Percentiles rank a stretch among this genome's conserved stretches.
phyloP scores from a whole-genome alignment of 495 filamentous ascomycete genomes.

The Pseudoneurospora amorphoporcata region DNA sequence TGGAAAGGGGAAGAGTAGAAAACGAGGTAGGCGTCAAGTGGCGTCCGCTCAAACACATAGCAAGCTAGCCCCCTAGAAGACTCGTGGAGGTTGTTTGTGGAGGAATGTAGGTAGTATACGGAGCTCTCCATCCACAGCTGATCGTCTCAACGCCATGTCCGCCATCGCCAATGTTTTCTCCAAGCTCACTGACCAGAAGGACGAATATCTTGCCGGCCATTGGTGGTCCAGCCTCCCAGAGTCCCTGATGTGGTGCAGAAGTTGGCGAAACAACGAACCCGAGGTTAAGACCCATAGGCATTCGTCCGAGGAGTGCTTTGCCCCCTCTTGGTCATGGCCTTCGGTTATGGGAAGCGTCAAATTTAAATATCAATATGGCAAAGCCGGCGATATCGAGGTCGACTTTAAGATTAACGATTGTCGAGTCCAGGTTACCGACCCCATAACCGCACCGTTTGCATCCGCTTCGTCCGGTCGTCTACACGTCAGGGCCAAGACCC shows the following conservation, averaged over 20 bases:
- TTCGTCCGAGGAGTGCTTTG: neutral
- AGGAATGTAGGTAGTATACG: neutral
- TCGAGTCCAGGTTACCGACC: neutral
- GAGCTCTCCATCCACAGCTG: neutral
- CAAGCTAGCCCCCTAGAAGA: neutral
- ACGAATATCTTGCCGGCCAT: neutral
- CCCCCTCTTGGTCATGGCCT: neutral
- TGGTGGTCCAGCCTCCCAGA: neutral
- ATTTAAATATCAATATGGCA: neutral
- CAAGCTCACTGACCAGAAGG: neutral
- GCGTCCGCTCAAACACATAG: neutral
- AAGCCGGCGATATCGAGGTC: neutral
- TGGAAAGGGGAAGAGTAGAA: neutral
- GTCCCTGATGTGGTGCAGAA: neutral
- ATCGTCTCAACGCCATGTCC: neutral
- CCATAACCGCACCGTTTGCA: neutral
- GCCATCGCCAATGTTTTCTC: neutral
- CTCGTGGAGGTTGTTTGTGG: neutral
- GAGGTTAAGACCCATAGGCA: neutral
- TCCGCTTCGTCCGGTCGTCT: neutral
- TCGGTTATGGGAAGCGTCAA: neutral
- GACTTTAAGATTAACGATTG: neutral
- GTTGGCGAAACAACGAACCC: neutral
- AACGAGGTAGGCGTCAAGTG: neutral
- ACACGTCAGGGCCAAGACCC: neutral